These are phyloP conservation scores for Boeremia lycopersici DNA, from an alignment of 2,329 filamentous ascomycete species.

Conservation along the genomic window DNA sequence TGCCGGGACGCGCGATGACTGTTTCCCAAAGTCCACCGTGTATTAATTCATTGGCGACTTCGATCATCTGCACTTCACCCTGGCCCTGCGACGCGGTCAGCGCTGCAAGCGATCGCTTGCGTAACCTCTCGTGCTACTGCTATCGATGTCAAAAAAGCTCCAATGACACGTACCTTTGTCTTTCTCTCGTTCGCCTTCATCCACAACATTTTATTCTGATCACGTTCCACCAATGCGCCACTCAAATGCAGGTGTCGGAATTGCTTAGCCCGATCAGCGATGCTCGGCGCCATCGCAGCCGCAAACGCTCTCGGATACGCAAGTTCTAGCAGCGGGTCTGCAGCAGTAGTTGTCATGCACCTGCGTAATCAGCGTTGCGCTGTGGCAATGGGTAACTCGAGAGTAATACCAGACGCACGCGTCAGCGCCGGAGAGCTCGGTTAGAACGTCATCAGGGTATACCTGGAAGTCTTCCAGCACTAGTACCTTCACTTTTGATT, in stretches of 20 bases:
- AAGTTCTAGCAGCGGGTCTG: constrained; percentile 18
- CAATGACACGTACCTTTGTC: constrained; percentile 12
- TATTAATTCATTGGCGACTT: constrained; percentile 14
- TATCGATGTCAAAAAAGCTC: not conserved
- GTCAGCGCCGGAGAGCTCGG: constrained; percentile 20
- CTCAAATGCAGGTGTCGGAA: constrained; percentile 25
- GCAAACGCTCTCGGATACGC: constrained; percentile 24
- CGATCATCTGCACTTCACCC: constrained; percentile 22
- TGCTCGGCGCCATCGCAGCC: constrained; percentile 13
- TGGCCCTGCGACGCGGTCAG: constrained; percentile 10
- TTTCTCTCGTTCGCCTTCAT: constrained; percentile 20
- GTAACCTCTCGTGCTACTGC: not conserved
- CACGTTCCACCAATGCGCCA: constrained; percentile 17
- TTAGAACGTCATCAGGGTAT: constrained; percentile 20
- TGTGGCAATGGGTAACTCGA: not conserved
- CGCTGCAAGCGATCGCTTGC: not conserved
- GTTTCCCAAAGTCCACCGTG: constrained; percentile 20
- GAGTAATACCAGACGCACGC: constrained; percentile 22
- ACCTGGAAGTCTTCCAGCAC: constrained; percentile 20
- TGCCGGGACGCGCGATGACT: constrained; percentile 21
- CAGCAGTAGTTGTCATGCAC: constrained; percentile 26
- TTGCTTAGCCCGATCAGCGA: constrained; percentile 12
- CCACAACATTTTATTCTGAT: constrained; percentile 20
- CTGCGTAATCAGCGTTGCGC: constrained; percentile 15
- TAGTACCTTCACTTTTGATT: constrained; percentile 20